Conservation (phyloP, 306 rosid species). For the Vachellia collinsii region DNA sequence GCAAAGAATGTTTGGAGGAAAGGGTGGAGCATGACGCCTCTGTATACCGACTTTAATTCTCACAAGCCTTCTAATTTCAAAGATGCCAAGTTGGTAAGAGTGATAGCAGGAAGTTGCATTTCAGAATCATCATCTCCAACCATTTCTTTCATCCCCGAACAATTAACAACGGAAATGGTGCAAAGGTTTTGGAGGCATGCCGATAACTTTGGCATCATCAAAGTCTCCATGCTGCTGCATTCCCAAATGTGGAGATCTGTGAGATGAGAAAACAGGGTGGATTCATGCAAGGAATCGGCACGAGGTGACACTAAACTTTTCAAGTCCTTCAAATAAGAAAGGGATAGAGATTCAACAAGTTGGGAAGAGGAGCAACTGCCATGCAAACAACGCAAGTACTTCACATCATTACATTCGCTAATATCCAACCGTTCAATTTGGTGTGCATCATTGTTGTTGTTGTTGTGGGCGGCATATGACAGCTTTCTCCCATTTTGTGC, state of each 20-base stretch:
- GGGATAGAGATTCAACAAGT: not conserved
- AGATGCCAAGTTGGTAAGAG: not conserved
- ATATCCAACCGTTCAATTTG: not conserved
- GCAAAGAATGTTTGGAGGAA: not conserved
- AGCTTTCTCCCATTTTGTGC: too few relatives aligned
- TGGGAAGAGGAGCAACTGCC: not conserved
- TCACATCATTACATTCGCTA: rapidly evolving
- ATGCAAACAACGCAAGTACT: not conserved
- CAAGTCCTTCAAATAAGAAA: rapidly evolving
- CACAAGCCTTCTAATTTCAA: rapidly evolving
- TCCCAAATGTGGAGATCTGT: rapidly evolving
- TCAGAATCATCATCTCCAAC: not conserved
- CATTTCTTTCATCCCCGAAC: not conserved
- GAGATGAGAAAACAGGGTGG: not conserved
- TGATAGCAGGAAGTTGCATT: not conserved
- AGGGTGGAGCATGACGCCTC: not conserved
- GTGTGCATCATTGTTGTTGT: not conserved
- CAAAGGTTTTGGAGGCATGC: not conserved
- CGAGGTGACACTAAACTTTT: not conserved
- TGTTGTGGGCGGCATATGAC: not conserved
- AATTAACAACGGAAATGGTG: rapidly evolving
- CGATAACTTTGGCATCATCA: not conserved
- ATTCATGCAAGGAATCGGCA: not conserved
- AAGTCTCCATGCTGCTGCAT: not conserved
- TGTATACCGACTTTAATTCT: not conserved